Percentiles rank a stretch among this genome's conserved stretches.
phyloP scores from a whole-genome alignment of 2,329 filamentous ascomycete genomes.

The Fusarium protoensiforme region DNA sequence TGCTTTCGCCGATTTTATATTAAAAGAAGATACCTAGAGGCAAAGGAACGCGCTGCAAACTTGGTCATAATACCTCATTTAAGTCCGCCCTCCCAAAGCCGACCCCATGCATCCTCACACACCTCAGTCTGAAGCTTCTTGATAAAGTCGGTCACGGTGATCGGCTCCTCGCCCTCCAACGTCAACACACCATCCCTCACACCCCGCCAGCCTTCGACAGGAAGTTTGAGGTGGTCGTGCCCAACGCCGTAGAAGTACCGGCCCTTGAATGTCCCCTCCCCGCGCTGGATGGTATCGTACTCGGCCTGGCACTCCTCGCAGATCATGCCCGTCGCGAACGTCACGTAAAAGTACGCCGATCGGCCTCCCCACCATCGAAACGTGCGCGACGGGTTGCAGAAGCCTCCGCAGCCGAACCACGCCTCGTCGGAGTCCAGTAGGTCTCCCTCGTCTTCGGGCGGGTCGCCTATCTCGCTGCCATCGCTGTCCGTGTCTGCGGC shows the following conservation, averaged over 20 bases:
- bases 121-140: background rate
- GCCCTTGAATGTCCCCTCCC: background rate
- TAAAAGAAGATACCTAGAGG: no score
- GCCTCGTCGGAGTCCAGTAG: background rate
- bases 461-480: background rate
- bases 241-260: background rate
- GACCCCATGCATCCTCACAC: background rate
- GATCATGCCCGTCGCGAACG: background rate
- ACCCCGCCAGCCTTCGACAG: background rate
- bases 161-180: slow-evolving; percentile 1
- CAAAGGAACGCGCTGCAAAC: background rate
- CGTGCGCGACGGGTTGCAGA: background rate
- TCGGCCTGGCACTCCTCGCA: background rate
- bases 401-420: background rate
- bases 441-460: background rate
- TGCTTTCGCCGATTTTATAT: no score
- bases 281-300: background rate
- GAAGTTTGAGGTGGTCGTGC: slow-evolving; percentile 1
- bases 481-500: background rate
- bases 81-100: background rate
- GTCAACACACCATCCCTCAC: slow-evolving; percentile 3
- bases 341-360: background rate
- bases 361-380: background rate
- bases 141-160: background rate
- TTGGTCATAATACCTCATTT: background rate